phyloP scores from a whole-genome alignment of 2,329 filamentous ascomycete species.

The Botrytis cinerea region DNA sequence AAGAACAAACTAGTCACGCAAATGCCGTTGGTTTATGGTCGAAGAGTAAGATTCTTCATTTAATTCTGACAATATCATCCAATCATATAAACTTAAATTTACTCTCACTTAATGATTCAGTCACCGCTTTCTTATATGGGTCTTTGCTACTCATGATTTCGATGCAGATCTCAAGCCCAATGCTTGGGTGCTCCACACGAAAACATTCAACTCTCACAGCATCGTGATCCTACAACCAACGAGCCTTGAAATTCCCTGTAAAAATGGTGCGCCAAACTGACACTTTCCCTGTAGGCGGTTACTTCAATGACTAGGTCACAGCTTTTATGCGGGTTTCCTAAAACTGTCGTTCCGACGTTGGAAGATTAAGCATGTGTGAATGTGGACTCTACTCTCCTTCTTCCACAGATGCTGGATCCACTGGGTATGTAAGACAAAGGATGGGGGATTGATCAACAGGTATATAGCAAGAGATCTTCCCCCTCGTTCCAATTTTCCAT shows the following conservation, averaged over 20 bases:
- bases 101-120: not conserved
- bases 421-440: conserved; percentile 10
- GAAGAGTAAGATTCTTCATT: conserved; percentile 9
- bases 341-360: conserved; percentile 17
- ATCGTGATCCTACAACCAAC: conserved; percentile 13
- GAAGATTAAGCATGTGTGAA: conserved; percentile 18
- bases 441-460: conserved; percentile 18
- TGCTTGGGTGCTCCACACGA: not conserved
- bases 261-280: not conserved
- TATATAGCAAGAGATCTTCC: conserved; percentile 19
- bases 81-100: not conserved
- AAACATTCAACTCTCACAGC: not conserved
- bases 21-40: conserved; percentile 7
- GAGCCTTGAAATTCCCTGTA: conserved; percentile 7
- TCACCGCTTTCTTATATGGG: conserved; percentile 17
- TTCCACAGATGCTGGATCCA: conserved; percentile 3
- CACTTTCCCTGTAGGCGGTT: conserved; percentile 10
- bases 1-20: not conserved
- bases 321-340: conserved; percentile 18
- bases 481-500: conserved; percentile 13
- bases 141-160: not conserved
- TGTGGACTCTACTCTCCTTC: conserved; percentile 9
- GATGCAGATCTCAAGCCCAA: conserved; percentile 19
- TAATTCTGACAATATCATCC: not conserved
- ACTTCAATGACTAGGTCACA: not conserved